A percentile compares a stretch with the other conserved stretches of the same genome.
phyloP scores from a whole-genome alignment of 2,329 filamentous ascomycete species.

The Calonectria montana region DNA sequence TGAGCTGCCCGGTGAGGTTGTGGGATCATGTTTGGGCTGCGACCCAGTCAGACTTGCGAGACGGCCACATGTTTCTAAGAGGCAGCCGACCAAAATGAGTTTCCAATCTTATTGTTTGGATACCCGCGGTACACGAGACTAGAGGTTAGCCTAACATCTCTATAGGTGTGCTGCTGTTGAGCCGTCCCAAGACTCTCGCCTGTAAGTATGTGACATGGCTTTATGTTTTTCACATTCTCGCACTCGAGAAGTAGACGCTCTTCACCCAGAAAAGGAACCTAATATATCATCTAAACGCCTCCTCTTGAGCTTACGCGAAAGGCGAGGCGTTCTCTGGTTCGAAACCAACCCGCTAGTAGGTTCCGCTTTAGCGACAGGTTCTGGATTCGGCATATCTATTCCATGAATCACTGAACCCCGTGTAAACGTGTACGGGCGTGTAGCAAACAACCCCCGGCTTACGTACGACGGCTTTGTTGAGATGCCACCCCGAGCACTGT shows the following conservation, averaged over 20 bases:
- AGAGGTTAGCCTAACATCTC: background rate
- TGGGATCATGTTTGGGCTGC: background rate
- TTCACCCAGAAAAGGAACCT: conserved; percentile 41
- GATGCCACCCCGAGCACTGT: conserved; percentile 50
- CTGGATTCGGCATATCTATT: background rate
- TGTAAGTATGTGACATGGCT: background rate
- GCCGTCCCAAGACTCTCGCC: background rate
- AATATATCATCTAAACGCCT: conserved; percentile 50
- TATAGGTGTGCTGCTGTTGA: background rate
- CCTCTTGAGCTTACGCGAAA: conserved; percentile 47
- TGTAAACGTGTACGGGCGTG: conserved; percentile 49
- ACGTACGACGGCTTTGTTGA: conserved; percentile 50
- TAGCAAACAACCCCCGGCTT: conserved; percentile 49
- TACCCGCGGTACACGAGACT: background rate
- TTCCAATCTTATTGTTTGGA: background rate
- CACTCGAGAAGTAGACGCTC: background rate
- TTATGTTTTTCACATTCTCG: background rate
- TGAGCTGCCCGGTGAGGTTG: background rate
- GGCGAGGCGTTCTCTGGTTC: conserved; percentile 30
- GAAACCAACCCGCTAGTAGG: conserved; percentile 22
- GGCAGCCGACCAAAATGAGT: background rate
- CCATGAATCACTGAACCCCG: conserved; percentile 30
- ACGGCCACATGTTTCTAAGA: background rate
- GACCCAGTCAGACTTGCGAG: background rate
- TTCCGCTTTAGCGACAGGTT: conserved; percentile 25